phyloP scores from a whole-genome alignment of 2,329 filamentous ascomycete genomes.

The Alternaria gaisen region DNA sequence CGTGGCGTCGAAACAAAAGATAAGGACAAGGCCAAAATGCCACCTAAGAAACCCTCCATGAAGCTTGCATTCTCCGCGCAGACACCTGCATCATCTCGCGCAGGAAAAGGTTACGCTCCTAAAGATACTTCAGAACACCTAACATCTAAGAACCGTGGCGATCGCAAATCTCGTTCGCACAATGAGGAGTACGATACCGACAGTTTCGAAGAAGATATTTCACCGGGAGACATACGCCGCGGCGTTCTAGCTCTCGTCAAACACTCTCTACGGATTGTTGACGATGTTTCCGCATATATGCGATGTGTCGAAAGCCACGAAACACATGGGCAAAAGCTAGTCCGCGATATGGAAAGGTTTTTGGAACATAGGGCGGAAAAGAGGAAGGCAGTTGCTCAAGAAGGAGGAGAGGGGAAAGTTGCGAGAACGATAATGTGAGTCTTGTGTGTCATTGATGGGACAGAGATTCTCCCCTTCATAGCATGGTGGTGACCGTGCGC shows the following conservation, averaged over 20 bases:
- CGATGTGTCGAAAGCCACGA: background rate
- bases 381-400: background rate
- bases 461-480: background rate
- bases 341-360: background rate
- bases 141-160: no score
- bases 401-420: background rate
- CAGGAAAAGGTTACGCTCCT: no score
- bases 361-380: background rate
- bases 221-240: background rate
- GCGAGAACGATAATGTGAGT: background rate
- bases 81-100: no score
- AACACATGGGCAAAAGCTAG: background rate
- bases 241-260: background rate
- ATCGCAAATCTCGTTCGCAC: background rate
- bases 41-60: background rate
- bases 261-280: background rate
- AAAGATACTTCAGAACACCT: no score
- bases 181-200: background rate
- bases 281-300: background rate
- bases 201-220: background rate
- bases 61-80: no score
- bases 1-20: background rate
- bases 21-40: background rate
- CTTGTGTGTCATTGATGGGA: accelerated
- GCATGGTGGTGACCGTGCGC: background rate